Percentiles rank a stretch among this genome's conserved stretches.
phyloP scores from a whole-genome alignment of 2,329 filamentous ascomycete species.

The Orbilia oligospora region DNA sequence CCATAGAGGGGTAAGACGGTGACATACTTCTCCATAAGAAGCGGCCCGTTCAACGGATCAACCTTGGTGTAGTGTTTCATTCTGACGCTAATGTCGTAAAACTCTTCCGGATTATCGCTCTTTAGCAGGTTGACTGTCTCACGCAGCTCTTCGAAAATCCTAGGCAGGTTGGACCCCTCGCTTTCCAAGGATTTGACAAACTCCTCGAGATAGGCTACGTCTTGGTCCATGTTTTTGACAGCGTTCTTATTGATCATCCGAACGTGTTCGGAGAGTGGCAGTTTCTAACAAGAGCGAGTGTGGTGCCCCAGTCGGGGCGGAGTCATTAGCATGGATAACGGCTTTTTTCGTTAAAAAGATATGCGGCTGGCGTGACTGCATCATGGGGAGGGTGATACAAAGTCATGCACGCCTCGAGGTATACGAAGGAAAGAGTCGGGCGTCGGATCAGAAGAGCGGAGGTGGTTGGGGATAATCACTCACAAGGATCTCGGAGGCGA shows the following conservation, averaged over 20 bases:
- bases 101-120: conserved; percentile 92
- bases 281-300: conserved; percentile 70
- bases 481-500: conserved; percentile 86
- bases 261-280: conserved; percentile 83
- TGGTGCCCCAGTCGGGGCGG: conserved; percentile 32
- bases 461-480: conserved; percentile 63
- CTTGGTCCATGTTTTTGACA: conserved; percentile 82
- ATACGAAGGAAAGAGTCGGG: conserved; percentile 26
- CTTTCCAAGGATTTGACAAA: conserved; percentile 92
- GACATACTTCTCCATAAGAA: conserved; percentile 88
- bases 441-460: conserved; percentile 30
- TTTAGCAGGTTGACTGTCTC: conserved; percentile 91
- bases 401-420: conserved; percentile 56
- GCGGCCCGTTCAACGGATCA: conserved; percentile 88
- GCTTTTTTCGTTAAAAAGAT: conserved; percentile 47
- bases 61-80: conserved; percentile 96
- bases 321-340: conserved; percentile 44
- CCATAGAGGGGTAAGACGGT: conserved; percentile 14
- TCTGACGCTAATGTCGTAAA: conserved; percentile 89
- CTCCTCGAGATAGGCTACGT: conserved; percentile 84
- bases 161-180: conserved; percentile 74
- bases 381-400: conserved; percentile 61
- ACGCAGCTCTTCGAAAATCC: conserved; percentile 91
- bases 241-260: conserved; percentile 89
- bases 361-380: conserved; percentile 60